Base-by-base conservation (phyloP, 1,139 yeast genomes). In the Candida glucosophila region DNA sequence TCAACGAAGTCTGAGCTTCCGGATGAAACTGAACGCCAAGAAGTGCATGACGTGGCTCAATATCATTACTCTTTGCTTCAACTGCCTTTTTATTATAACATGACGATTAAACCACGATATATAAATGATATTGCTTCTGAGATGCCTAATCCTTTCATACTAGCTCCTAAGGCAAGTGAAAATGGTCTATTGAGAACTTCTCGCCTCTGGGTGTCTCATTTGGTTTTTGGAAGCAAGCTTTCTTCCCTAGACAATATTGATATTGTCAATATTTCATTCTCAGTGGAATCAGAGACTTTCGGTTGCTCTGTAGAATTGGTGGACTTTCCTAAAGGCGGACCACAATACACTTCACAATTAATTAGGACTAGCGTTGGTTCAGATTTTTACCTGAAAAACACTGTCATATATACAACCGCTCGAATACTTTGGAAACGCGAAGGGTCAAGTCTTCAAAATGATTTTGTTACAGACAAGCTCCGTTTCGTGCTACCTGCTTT, bases 401-500 rank as follows among this genome's bases (percentile, higher is more conserved):
- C 64, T 2, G 40, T 47, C 3, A 41, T 67, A 4, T 38, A 43
- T 1, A 47, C 50, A 0, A 34, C 45, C 0, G 52, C 51, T 3
- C 34, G 19, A 1, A 40, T 64, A 11, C 38, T 41, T 13, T 69
- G 72, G 68, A 51, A 39, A 27, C 38, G 75, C 22, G 24, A 30
- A 3, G 40, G 31, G 1, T 32, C 37, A 2, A 38, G 35, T 3
- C 27, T 26, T 2, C 26, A 41, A 2, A 59, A 60, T 31, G 39
- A 29, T 4, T 64, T 40, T 27, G 37, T 34, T 3, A 51, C 58
- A 9, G 52, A 47, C 5, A 55, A 63, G 15, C 63, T 70, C 67
- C 71, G 66, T 24, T 52, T 76, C 5, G 53, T 63, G 1, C 46
- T 81, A 9, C 83, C 88, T 2, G 57, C 76, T 22, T 63, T 75